These are phyloP conservation scores for Endoconidiophora polonica DNA, from an alignment of 2,329 filamentous ascomycete species.

Conservation along the genomic window DNA sequence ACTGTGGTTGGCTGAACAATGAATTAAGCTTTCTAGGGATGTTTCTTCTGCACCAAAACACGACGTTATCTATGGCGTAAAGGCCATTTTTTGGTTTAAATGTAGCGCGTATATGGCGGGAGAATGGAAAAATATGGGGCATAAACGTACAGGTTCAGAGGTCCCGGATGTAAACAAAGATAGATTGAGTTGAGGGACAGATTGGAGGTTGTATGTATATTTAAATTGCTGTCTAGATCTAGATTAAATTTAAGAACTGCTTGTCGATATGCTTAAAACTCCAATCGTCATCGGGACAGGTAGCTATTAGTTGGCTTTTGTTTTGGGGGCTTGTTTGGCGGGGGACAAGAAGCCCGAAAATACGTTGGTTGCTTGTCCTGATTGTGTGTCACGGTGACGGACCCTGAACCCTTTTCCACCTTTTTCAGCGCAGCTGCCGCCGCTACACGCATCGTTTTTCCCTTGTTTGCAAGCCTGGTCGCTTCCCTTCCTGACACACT, in stretches of 20 bases:
- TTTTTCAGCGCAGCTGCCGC: not conserved
- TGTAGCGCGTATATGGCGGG: too few relatives aligned
- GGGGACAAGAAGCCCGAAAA: not conserved
- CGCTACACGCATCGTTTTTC: not conserved
- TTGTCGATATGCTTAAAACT: not conserved
- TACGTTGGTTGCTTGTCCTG: not conserved
- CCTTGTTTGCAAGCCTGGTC: not conserved
- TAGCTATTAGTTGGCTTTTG: not conserved
- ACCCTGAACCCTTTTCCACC: not conserved
- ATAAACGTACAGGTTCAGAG: not conserved
- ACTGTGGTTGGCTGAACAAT: too few relatives aligned
- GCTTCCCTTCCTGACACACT: not conserved
- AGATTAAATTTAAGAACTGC: not conserved
- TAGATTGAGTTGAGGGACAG: not conserved
- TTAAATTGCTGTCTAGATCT: not conserved
- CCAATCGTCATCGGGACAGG: not conserved
- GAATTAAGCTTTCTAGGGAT: too few relatives aligned
- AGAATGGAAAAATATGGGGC: not conserved
- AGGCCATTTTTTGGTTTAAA: too few relatives aligned
- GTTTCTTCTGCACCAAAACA: too few relatives aligned
- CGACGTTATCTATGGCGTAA: too few relatives aligned
- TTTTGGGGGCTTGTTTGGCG: not conserved
- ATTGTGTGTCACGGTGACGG: not conserved
- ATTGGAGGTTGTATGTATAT: not conserved
- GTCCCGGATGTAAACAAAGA: constrained; percentile 3